phyloP scores from a whole-genome alignment of 2,329 filamentous ascomycete genomes.

The Colletotrichum euphorbiae region DNA sequence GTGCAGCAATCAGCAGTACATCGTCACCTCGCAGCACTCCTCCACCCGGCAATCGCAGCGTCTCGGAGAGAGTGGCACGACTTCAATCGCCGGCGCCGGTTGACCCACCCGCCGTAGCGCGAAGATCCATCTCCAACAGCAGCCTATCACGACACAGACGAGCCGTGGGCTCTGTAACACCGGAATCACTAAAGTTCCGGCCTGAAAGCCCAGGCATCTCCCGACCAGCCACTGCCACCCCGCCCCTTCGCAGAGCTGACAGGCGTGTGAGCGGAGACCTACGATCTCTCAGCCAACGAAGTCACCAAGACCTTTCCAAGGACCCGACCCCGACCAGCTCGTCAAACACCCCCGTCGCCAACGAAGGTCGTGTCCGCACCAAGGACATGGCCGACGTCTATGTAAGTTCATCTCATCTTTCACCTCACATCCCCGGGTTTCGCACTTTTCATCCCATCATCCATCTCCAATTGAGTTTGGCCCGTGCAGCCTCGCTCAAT shows the following conservation, averaged over 20 bases:
- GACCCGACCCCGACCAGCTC: slow-evolving; percentile 38
- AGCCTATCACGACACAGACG: slow-evolving; percentile 60
- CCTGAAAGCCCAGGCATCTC: slow-evolving; percentile 72
- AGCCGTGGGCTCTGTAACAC: slow-evolving; percentile 50
- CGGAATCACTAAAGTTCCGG: slow-evolving; percentile 66
- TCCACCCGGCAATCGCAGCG: slow-evolving; percentile 46
- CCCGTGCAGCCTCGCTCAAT: slow-evolving; percentile 11
- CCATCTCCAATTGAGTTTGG: slow-evolving; percentile 10
- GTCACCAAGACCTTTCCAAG: slow-evolving; percentile 45
- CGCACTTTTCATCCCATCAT: background rate
- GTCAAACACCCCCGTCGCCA: slow-evolving; percentile 75
- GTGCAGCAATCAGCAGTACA: slow-evolving; percentile 41
- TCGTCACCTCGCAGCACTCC: slow-evolving; percentile 32
- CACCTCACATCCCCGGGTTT: slow-evolving; percentile 16
- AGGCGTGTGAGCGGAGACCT: slow-evolving; percentile 81
- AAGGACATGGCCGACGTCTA: slow-evolving; percentile 94
- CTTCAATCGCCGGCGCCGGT: slow-evolving; percentile 39
- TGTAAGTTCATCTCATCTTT: slow-evolving; percentile 70
- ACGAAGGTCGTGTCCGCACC: slow-evolving; percentile 86
- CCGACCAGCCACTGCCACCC: slow-evolving; percentile 67
- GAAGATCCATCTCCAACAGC: slow-evolving; percentile 65
- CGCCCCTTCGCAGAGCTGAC: slow-evolving; percentile 77
- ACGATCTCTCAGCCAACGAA: slow-evolving; percentile 72
- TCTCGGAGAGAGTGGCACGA: slow-evolving; percentile 51
- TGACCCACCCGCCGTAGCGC: slow-evolving; percentile 43